Base-by-base conservation (phyloP, 2,329 filamentous ascomycete species). In the Didymella arachidicola region DNA sequence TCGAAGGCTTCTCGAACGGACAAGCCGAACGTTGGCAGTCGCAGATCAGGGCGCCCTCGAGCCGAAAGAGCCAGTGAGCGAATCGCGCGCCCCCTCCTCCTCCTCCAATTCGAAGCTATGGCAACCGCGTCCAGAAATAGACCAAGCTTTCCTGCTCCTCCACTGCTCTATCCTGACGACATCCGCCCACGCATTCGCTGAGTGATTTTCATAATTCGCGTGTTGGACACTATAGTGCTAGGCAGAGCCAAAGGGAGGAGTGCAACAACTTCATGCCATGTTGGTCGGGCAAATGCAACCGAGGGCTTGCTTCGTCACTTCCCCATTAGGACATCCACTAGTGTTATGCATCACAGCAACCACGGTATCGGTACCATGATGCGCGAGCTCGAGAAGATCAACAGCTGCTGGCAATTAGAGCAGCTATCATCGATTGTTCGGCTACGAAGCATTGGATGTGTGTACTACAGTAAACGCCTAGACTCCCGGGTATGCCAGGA, bases 1-100 rank as follows among this genome's bases (percentile, higher is more conserved):
- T 58, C 52, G 51, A 67, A 59, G 36, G 29, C 66, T 66, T 64
- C 60, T 63, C 57, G 50, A 65, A 61, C 32, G 36, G 54, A 62
- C 60, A 64, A 57, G 60, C 60, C 61, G 50, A 60, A 60, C 58
- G 58, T 54, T 60, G 48, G 43, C 39, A 39, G 38, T 44, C 38
- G 53, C 53, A 54, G 45, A 61, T 64, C 61, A 49, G 41, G 34
- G 29, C 36, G 41, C 54, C 53, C 42, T 19, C 25, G 53, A 19
- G 30, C 34, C 45, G 46, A 42, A 51, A 16, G 32, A 52, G 45
- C 49, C 53, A 45, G 18, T 32, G 48, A 53, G 41, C 53, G 53
- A 59, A 46, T 56, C 44, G 54, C 58, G 42, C 57, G 36, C 39
- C 29, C 22, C 55, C 51, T 48, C 50, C 50, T 32, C 53, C 49